A percentile compares a stretch with the other conserved stretches of the same genome.
Evolutionary conservation across 768 basidiomycete species (phyloP).

Genomic region (Baorangia bicolor): DNA sequence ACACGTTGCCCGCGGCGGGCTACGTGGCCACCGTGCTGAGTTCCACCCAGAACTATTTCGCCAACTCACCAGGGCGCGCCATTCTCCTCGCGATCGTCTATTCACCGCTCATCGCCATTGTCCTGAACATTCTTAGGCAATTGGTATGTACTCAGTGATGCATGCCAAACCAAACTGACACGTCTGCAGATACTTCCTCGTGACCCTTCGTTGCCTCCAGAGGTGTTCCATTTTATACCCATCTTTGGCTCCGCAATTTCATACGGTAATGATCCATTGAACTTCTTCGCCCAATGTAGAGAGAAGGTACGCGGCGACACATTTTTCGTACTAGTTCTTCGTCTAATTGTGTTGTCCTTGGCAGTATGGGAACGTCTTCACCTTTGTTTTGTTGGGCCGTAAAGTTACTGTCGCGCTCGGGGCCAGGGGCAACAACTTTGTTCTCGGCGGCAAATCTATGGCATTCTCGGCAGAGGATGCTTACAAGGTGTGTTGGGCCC

Average conservation of each 20-base stretch:
- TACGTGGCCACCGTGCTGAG: constrained; percentile 24
- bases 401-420: constrained; percentile 90
- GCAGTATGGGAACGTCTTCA: constrained; percentile 97
- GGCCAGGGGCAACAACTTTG: constrained; percentile 88
- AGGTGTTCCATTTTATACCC: constrained; percentile 93
- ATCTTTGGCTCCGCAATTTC: constrained; percentile 83
- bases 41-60: constrained; percentile 18
- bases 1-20: constrained; percentile 22
- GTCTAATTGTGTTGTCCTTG: not conserved
- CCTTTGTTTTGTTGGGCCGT: constrained; percentile 87
- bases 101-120: constrained; percentile 62
- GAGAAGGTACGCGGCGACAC: constrained; percentile 61
- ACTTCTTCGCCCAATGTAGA: constrained; percentile 76
- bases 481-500: constrained; percentile 63
- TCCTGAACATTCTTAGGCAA: constrained; percentile 78
- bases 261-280: constrained; percentile 92
- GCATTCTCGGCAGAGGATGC: constrained; percentile 96
- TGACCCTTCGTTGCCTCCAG: constrained; percentile 73
- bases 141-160: constrained; percentile 47
- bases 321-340: not conserved
- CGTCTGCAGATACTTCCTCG: constrained; percentile 58
- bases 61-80: constrained; percentile 26
- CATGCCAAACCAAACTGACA: not conserved
- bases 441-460: constrained; percentile 90
- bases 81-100: constrained; percentile 52